Percentiles rank a stretch among this genome's conserved stretches.
Evolutionary conservation across 352 stramenopile species (phyloP).

Genomic region (Lagenidium giganteum): DNA sequence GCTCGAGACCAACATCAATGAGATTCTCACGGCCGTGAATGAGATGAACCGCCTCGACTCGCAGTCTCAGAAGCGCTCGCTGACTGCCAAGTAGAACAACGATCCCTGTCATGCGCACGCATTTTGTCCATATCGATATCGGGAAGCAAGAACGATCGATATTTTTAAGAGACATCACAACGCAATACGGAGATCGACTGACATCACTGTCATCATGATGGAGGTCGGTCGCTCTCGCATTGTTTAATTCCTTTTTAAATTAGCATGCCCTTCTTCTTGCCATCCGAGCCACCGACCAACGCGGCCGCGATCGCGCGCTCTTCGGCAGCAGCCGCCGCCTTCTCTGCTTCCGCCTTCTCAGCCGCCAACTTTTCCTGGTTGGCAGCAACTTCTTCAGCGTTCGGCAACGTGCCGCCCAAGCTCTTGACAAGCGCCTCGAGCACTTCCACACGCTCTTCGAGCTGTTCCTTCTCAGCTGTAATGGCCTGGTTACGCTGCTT

Average conservation of each 20-base stretch:
- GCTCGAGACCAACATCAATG: slow-evolving; percentile 98
- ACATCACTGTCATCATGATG: neutral
- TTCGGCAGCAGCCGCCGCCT: slow-evolving; percentile 14
- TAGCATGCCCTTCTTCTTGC: slow-evolving; percentile 52
- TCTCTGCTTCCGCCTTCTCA: slow-evolving; percentile 16
- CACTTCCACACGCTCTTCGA: slow-evolving; percentile 40
- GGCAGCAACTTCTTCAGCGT: slow-evolving; percentile 36
- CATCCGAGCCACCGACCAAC: slow-evolving; percentile 12
- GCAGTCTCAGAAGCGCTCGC: slow-evolving; percentile 69
- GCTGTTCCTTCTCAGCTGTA: slow-evolving; percentile 29
- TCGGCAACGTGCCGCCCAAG: slow-evolving; percentile 50
- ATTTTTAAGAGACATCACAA: neutral
- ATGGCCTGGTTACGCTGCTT: slow-evolving; percentile 54
- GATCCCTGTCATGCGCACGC: too few relatives aligned
- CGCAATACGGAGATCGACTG: neutral
- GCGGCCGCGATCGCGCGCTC: slow-evolving; percentile 20
- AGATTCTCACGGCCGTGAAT: slow-evolving; percentile 95
- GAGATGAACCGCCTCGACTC: slow-evolving; percentile 95
- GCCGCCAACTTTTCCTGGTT: too few relatives aligned
- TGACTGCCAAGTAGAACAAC: slow-evolving; percentile 71
- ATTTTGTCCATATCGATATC: too few relatives aligned
- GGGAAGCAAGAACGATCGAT: neutral
- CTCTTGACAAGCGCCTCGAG: slow-evolving; percentile 63
- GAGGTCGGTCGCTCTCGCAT: too few relatives aligned
- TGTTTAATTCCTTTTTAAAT: slow-evolving; percentile 50